Conservation (phyloP, 1,284 basidiomycete genomes). For the Hortiboletus rubellus region DNA sequence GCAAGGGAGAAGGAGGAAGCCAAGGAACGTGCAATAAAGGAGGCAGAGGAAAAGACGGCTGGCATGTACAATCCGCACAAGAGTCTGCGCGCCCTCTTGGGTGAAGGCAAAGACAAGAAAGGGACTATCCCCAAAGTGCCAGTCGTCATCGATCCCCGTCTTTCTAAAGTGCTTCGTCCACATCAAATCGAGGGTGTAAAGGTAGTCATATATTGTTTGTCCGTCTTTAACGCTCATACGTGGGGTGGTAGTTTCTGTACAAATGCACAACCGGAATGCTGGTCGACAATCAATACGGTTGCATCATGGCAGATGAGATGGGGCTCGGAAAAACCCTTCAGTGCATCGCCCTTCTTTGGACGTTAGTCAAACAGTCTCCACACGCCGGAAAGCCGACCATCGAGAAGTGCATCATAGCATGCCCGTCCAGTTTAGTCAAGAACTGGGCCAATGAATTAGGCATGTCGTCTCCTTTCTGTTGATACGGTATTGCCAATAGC, state of each 20-base stretch:
- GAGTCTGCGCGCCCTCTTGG: slow-evolving; percentile 83
- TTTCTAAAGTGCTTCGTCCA: slow-evolving; percentile 87
- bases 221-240: slow-evolving; percentile 3
- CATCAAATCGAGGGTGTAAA: slow-evolving; percentile 99
- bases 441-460: slow-evolving; percentile 99
- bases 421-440: slow-evolving; percentile 94
- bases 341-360: slow-evolving; percentile 96
- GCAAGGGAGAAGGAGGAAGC: slow-evolving; percentile 71
- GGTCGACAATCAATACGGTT: slow-evolving; percentile 90
- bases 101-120: slow-evolving; percentile 70
- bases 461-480: slow-evolving; percentile 34
- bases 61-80: slow-evolving; percentile 90
- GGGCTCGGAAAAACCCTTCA: slow-evolving; percentile 96
- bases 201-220: slow-evolving; percentile 44
- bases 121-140: slow-evolving; percentile 80
- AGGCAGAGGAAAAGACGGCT: slow-evolving; percentile 62
- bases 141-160: slow-evolving; percentile 91
- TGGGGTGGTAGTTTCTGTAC: slow-evolving; percentile 78
- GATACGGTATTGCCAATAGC: not conserved
- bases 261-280: slow-evolving; percentile 93
- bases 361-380: slow-evolving; percentile 95
- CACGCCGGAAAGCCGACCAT: slow-evolving; percentile 83
- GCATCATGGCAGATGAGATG: slow-evolving; percentile 99
- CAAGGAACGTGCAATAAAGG: slow-evolving; percentile 61
- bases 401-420: slow-evolving; percentile 98